Percentiles rank a stretch among this genome's conserved stretches.
Evolutionary conservation across 2,329 filamentous ascomycete species (phyloP).

Genomic region (Pyrenophora seminiperda): DNA sequence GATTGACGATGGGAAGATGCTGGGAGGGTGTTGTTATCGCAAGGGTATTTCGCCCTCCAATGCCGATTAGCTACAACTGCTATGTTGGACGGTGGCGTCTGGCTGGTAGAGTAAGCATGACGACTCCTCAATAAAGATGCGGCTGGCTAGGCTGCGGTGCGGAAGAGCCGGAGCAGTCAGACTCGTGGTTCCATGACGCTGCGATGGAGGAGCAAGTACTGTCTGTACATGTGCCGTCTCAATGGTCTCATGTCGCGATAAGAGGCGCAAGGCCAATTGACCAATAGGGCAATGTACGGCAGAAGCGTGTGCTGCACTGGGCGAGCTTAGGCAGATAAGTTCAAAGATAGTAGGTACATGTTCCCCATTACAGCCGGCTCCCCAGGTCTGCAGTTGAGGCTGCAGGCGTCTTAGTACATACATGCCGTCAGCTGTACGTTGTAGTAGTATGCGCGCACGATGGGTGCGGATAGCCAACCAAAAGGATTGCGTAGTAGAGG

Average conservation of each 20-base stretch:
- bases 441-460: neutral
- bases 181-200: neutral
- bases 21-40: neutral
- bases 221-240: neutral
- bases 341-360: neutral
- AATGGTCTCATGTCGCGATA: conserved; percentile 3
- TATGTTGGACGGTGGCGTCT: neutral
- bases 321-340: neutral
- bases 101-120: neutral
- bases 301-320: conserved; percentile 2
- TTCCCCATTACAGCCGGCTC: neutral
- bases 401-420: neutral
- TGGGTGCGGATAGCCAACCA: conserved; percentile 2
- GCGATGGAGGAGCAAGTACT: neutral
- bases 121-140: no score
- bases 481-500: conserved; percentile 7
- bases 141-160: no score
- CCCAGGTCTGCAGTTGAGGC: neutral
- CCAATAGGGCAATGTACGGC: neutral
- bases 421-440: no score
- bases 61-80: neutral
- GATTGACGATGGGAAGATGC: neutral
- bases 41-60: neutral
- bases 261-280: neutral
- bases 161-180: no score